A percentile compares a stretch with the other conserved stretches of the same genome.
Evolutionary conservation across 1,284 basidiomycete genomes (phyloP).

Genomic region (Apiotrichum domesticum): DNA sequence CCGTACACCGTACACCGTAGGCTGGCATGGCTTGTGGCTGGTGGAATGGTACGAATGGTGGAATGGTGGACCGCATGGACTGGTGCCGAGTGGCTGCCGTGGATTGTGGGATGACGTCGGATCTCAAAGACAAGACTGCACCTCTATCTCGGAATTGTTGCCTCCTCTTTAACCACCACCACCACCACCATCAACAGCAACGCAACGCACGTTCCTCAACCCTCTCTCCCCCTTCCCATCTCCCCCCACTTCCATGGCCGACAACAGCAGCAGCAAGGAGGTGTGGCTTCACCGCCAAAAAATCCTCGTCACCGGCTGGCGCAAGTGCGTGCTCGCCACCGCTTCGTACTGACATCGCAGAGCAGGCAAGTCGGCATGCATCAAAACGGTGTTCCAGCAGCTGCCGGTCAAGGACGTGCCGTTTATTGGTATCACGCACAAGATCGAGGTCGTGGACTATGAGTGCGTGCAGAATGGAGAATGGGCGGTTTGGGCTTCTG

Average conservation of each 20-base stretch:
- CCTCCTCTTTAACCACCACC: too few species aligned
- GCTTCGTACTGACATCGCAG: slow-evolving; percentile 45
- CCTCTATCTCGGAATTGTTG: too few species aligned
- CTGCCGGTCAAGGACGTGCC: slow-evolving; percentile 80
- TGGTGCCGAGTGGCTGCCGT: too few species aligned
- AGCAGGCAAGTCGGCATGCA: slow-evolving; percentile 88
- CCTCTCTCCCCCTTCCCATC: background rate
- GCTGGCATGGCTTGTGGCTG: too few species aligned
- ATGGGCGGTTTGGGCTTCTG: background rate
- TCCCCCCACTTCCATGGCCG: background rate
- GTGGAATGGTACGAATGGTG: too few species aligned
- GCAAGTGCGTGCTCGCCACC: slow-evolving; percentile 53
- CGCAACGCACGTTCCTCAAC: background rate
- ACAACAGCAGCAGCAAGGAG: background rate
- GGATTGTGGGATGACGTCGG: too few species aligned
- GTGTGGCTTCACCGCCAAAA: slow-evolving; percentile 47
- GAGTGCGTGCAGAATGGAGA: slow-evolving; percentile 56
- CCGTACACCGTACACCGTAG: too few species aligned
- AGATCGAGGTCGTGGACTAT: slow-evolving; percentile 65
- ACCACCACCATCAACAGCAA: too few species aligned
- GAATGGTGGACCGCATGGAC: too few species aligned
- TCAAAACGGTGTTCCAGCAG: slow-evolving; percentile 83
- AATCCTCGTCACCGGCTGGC: slow-evolving; percentile 69
- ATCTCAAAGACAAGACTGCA: too few species aligned
- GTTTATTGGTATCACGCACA: slow-evolving; percentile 81